Evolutionary conservation across 352 stramenopile genomes (phyloP), one percentile per base, ranked within the genome.

Genomic region (Phytophthora multivora): DNA sequence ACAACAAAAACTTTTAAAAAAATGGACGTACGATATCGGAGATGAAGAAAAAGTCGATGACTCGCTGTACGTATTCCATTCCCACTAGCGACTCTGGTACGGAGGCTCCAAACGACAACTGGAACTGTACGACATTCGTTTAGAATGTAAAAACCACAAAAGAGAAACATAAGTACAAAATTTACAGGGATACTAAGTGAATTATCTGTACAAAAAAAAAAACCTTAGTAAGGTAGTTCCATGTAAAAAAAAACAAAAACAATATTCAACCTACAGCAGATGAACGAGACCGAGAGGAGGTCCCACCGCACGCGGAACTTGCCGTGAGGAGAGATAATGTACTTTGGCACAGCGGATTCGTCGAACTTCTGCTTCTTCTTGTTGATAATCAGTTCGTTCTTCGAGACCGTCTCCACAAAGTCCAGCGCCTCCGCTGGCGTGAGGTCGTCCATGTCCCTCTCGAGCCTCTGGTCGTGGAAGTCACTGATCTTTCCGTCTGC

Each of bases 381-480:
- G 59, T 95, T 97, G 47, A 97, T 93, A 47, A 95, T 89, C 47
- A 89, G 85, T 36, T 88, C 87, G 15, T 96, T 84, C 52, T 83
- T 84, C 11, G 80, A 88, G 11, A 80, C 83, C 1, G 77, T 77
- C 63, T 92, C 81, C 18, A 91, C 86, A 72, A 94, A 91, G 51
- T 89, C 73, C 30, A 91, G 65, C 0, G 86, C 83, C 73, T 94
- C 82, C 4, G 79, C 83, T n/a, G 85, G 81, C 8, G 86, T 94
- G 36, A 94, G 69, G 2, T 94, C 74, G 58, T 94, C 83, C 73
- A 94, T 89, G 41, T 93, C 82, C 26, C 65, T 55, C 40, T 84
- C 73, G 2, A 85, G 68, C 35, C 77, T 55, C 8, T 69, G 50
- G 33, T 79, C 61, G 11, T 69, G 53, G 5, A 76, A 56, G 18